These are phyloP conservation scores for Phialophora expanda DNA, from an alignment of 2,329 filamentous ascomycete species.

Conservation along the genomic window DNA sequence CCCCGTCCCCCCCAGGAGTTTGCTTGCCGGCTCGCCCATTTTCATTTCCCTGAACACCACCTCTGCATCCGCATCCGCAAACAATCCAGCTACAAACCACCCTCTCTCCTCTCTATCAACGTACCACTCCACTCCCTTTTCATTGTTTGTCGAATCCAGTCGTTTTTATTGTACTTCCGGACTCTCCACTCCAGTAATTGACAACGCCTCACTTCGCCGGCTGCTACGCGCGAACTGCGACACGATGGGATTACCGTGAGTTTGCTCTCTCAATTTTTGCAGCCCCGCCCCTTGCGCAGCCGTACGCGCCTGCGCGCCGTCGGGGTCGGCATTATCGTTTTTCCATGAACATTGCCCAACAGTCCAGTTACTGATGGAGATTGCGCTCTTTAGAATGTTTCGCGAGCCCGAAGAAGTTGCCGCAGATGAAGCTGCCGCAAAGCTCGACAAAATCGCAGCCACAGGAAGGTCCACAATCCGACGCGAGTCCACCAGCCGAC, in stretches of 20 bases:
- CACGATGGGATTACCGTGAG: constrained; percentile 58
- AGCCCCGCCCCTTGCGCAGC: constrained; percentile 24
- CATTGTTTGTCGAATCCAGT: constrained; percentile 28
- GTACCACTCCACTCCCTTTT: constrained; percentile 28
- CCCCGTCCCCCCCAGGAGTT: background rate
- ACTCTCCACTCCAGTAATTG: constrained; percentile 36
- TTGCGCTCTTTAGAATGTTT: constrained; percentile 55
- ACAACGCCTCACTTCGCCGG: constrained; percentile 22
- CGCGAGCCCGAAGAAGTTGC: constrained; percentile 58
- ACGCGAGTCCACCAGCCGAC: constrained; percentile 51
- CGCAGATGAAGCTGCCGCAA: constrained; percentile 51
- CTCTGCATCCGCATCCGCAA: constrained; percentile 8
- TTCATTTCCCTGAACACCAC: constrained; percentile 18
- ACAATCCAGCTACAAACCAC: constrained; percentile 31
- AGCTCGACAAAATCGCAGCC: constrained; percentile 58
- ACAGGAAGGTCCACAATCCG: constrained; percentile 62
- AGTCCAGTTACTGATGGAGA: constrained; percentile 22
- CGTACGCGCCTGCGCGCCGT: constrained; percentile 29
- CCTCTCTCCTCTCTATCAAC: constrained; percentile 19
- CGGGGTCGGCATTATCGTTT: constrained; percentile 30
- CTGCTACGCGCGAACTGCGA: constrained; percentile 14
- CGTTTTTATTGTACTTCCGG: constrained; percentile 21
- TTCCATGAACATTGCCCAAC: constrained; percentile 19
- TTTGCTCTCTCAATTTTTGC: constrained; percentile 31
- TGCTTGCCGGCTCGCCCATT: constrained; percentile 1